Evolutionary conservation across 768 basidiomycete species (phyloP), one percentile per base, ranked within the genome.

Genomic region (Mycena belliarum): DNA sequence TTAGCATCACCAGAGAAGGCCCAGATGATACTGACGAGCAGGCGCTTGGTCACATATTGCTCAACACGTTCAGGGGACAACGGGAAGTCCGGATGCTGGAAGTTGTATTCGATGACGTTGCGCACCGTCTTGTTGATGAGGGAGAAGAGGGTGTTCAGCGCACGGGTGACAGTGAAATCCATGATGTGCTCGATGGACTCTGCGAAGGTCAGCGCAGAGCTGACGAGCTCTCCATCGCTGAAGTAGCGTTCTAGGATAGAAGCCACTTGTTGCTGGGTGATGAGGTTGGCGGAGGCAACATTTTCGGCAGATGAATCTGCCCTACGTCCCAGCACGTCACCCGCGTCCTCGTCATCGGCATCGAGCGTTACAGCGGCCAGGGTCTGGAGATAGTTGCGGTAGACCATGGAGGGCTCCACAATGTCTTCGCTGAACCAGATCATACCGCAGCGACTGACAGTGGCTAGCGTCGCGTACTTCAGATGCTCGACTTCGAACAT

Each of bases 401-500:
- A 97, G 18, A 97, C 84, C 97, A 98, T 98, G 1, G 80, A 75
- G 7, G 95, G 87, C 62, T 93, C 89, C 25, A 99, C 86, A 46
- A 97, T 87, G 63, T 98, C 95, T 57, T 98, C 95, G 70, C 95
- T 98, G 77, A 99, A 99, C 97, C 97, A 99, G 66, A 99, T 96
- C 97, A 99, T 99, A 70, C 97, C 97, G 68, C 97, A 99, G 54
- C 97, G 95, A 84, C 94, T 97, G 79, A 99, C 97, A 25, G 97
- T 99, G 16, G 97, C 97, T 52, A 91, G 86, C 4, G 97, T 99
- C 0, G 97, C 97, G 71, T 96, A 99, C 66, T 88, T 90, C 64
- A 99, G 83, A 71, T 97, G 94, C 70, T 98, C 97, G 55, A 98
- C 97, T 71, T 99, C 97, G 70, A 99, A 98, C 94, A 99, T 96